These are phyloP conservation scores for Cercophora scortea DNA, from an alignment of 495 filamentous ascomycete species.

Conservation along the genomic window DNA sequence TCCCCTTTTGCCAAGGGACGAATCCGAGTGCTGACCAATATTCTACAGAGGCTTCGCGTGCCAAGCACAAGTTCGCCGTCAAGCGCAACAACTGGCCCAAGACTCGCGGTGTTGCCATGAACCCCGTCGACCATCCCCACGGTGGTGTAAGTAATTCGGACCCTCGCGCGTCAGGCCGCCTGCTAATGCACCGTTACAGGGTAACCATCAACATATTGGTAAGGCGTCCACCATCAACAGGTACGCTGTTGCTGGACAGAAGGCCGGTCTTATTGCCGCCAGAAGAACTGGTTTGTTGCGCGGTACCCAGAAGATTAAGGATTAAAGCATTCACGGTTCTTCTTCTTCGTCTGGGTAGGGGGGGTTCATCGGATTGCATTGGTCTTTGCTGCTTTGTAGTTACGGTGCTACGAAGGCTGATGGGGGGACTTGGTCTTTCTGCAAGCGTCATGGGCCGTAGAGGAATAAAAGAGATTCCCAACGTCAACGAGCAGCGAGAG, in stretches of 20 bases:
- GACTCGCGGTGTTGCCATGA: slow-evolving; percentile 99
- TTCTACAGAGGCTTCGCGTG: slow-evolving; percentile 79
- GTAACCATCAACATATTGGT: slow-evolving; percentile 99
- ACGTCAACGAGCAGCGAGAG: slow-evolving; percentile 11
- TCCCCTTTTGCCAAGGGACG: neutral
- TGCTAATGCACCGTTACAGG: slow-evolving; percentile 45
- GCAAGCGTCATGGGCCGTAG: slow-evolving; percentile 26
- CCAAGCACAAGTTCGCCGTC: slow-evolving; percentile 99
- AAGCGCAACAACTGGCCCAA: slow-evolving; percentile 99
- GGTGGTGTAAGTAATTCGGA: slow-evolving; percentile 52
- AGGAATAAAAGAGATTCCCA: slow-evolving; percentile 31
- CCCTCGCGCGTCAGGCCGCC: neutral
- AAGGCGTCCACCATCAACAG: slow-evolving; percentile 99
- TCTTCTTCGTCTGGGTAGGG: slow-evolving; percentile 37
- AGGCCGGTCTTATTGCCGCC: slow-evolving; percentile 99
- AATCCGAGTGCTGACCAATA: slow-evolving; percentile 11
- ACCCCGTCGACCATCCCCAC: slow-evolving; percentile 99
- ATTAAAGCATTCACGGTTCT: slow-evolving; percentile 56
- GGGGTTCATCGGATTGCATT: slow-evolving; percentile 48
- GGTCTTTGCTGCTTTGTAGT: slow-evolving; percentile 48
- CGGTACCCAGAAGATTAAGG: slow-evolving; percentile 99
- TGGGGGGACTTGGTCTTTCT: slow-evolving; percentile 20
- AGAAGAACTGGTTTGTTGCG: slow-evolving; percentile 97
- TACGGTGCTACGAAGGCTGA: slow-evolving; percentile 37
- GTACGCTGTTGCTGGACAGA: slow-evolving; percentile 96